Conservation (phyloP, 441 rosid species). For the Gossypium gossypioides region DNA sequence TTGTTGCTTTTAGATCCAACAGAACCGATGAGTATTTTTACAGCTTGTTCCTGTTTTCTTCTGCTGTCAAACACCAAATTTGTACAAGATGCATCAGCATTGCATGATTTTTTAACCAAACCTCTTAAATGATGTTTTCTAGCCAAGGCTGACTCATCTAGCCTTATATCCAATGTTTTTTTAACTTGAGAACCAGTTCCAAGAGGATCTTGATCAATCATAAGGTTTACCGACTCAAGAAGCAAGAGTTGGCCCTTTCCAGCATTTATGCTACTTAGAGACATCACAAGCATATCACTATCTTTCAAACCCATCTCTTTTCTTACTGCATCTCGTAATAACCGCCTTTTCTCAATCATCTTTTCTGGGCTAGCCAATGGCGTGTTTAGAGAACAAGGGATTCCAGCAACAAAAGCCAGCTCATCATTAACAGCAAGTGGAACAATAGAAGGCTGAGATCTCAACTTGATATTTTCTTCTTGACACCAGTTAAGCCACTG, state of each 20-base stretch:
- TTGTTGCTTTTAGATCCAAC: constrained; percentile 97
- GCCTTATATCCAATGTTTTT: constrained; percentile 25
- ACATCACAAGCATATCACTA: constrained; percentile 71
- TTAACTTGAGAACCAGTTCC: constrained; percentile 24
- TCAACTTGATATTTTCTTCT: constrained; percentile 68
- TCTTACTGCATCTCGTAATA: constrained; percentile 62
- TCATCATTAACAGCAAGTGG: constrained; percentile 88
- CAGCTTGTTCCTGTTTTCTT: constrained; percentile 29
- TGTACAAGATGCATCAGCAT: constrained; percentile 6
- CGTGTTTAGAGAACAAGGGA: constrained; percentile 60
- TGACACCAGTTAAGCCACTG: constrained; percentile 91
- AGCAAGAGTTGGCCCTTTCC: constrained; percentile 88
- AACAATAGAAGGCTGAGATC: constrained; percentile 71
- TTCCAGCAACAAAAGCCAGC: constrained; percentile 82
- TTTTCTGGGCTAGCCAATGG: constrained; percentile 43
- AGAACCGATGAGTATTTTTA: constrained; percentile 83
- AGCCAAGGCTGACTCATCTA: constrained; percentile 29
- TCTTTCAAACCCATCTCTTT: constrained; percentile 67
- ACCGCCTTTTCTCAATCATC: constrained; percentile 56
- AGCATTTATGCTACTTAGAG: constrained; percentile 86
- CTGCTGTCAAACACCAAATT: constrained; percentile 24
- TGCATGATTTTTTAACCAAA: constrained; percentile 35
- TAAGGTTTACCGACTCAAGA: constrained; percentile 51
- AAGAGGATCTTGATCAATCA: constrained; percentile 33
- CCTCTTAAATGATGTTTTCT: constrained; percentile 57